Percentiles rank a stretch among this genome's conserved stretches.
phyloP scores from a whole-genome alignment of 331 rosid genomes.

The Quercus phellos region DNA sequence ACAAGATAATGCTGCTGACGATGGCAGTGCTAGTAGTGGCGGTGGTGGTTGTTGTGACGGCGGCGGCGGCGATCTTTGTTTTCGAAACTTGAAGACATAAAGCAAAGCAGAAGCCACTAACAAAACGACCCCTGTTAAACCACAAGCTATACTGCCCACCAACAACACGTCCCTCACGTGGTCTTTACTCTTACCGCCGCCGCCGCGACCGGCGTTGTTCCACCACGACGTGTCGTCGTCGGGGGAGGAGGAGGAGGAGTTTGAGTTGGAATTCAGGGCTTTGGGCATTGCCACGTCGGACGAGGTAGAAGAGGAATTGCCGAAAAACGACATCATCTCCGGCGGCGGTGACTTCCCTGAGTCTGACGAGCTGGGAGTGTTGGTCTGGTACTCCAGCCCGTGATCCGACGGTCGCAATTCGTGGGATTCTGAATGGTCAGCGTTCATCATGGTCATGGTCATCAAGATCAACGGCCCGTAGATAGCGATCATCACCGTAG shows the following conservation, averaged over 20 bases:
- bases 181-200: conserved; percentile 15
- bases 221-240: conserved; percentile 39
- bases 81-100: conserved; percentile 40
- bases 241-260: not conserved
- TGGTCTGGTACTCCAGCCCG: conserved; percentile 59
- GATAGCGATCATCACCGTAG: conserved; percentile 2
- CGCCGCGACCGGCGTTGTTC: not conserved
- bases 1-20: not conserved
- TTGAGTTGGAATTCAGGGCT: conserved; percentile 38
- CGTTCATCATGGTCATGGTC: conserved; percentile 1
- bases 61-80: conserved; percentile 15
- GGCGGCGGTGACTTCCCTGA: conserved; percentile 23
- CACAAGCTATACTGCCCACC: conserved; percentile 70
- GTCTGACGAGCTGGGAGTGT: conserved; percentile 23
- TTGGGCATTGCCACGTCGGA: conserved; percentile 40
- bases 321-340: conserved; percentile 71
- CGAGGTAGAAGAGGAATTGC: conserved; percentile 33
- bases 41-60: not conserved
- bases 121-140: conserved; percentile 67
- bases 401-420: conserved; percentile 89
- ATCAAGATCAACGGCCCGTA: conserved; percentile 3
- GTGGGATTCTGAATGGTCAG: conserved; percentile 20
- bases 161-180: conserved; percentile 42
- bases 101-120: conserved; percentile 53
- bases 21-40: not conserved